phyloP scores from a whole-genome alignment of 2,329 filamentous ascomycete genomes.

The Epichloe baconii region DNA sequence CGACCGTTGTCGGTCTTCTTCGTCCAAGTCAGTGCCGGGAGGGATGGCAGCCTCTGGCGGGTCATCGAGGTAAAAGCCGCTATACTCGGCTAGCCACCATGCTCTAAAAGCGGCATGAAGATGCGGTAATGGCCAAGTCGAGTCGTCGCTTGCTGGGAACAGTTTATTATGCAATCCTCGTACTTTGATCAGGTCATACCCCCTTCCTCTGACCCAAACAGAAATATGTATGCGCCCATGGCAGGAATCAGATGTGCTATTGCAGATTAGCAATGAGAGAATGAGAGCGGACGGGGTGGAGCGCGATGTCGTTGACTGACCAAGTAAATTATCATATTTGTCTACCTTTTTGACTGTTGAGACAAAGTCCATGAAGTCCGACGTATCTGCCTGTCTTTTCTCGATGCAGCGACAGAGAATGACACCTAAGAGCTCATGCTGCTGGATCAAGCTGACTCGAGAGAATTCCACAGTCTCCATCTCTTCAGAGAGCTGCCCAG shows the following conservation, averaged over 20 bases:
- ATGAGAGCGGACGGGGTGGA: conserved; percentile 2
- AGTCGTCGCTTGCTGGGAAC: conserved; percentile 50
- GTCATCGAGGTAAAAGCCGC: conserved; percentile 73
- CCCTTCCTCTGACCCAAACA: conserved; percentile 67
- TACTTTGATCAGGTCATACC: conserved; percentile 54
- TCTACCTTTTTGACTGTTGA: conserved; percentile 55
- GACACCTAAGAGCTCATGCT: conserved; percentile 80
- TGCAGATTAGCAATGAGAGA: neutral
- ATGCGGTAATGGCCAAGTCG: conserved; percentile 58
- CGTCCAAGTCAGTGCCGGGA: conserved; percentile 48
- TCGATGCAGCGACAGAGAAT: conserved; percentile 70
- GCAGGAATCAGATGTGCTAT: conserved; percentile 70
- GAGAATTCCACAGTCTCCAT: conserved; percentile 73
- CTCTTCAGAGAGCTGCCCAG: conserved; percentile 42
- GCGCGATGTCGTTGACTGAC: conserved; percentile 19
- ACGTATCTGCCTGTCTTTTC: conserved; percentile 52
- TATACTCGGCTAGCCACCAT: conserved; percentile 91
- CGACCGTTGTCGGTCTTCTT: conserved; percentile 57
- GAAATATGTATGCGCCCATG: conserved; percentile 61
- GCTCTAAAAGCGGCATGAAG: conserved; percentile 67
- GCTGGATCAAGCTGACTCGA: conserved; percentile 64
- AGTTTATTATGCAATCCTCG: conserved; percentile 57
- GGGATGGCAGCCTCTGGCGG: conserved; percentile 42
- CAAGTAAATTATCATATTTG: conserved; percentile 55
- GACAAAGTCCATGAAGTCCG: conserved; percentile 65